A percentile compares a stretch with the other conserved stretches of the same genome.
These are phyloP conservation scores for Acer yangbiense DNA, from an alignment of 345 rosid species.

Conservation along the genomic window DNA sequence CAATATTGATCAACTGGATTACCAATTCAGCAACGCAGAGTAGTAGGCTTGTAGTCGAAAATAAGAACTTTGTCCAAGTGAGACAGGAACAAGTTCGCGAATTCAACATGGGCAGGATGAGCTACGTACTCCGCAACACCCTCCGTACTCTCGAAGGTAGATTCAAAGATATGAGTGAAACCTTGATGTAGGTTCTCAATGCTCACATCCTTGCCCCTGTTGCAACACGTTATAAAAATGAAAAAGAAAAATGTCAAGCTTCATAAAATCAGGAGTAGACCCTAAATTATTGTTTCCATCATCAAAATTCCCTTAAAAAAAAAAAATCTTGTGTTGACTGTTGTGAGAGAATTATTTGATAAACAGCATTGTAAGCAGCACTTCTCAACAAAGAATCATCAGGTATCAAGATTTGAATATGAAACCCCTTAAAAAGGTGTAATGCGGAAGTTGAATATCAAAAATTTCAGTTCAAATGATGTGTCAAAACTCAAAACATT, in stretches of 20 bases:
- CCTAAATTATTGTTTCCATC: neutral
- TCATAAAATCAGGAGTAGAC: neutral
- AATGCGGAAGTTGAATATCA: too few species aligned
- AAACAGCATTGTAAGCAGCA: too few species aligned
- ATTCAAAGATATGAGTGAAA: slow-evolving; percentile 76
- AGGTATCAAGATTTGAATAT: too few species aligned
- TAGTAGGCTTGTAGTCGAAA: slow-evolving; percentile 66
- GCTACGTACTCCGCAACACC: slow-evolving; percentile 65
- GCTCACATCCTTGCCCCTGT: slow-evolving; percentile 85
- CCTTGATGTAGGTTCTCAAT: slow-evolving; percentile 78
- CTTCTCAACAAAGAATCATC: too few species aligned
- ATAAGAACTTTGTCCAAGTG: slow-evolving; percentile 59
- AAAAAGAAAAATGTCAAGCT: neutral
- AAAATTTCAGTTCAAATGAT: too few species aligned
- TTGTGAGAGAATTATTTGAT: too few species aligned
- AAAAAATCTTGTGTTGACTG: too few species aligned
- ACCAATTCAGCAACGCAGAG: slow-evolving; percentile 35
- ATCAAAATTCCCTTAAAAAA: neutral
- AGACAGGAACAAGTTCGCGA: slow-evolving; percentile 43
- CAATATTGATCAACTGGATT: neutral
- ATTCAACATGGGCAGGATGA: slow-evolving; percentile 80
- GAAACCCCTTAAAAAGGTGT: too few species aligned
- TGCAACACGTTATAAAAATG: slow-evolving; percentile 6
- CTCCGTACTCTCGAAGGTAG: slow-evolving; percentile 72
- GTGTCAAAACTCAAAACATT: too few species aligned